Base-by-base conservation (phyloP, 768 basidiomycete species). In the Rhizopogon salebrosus region DNA sequence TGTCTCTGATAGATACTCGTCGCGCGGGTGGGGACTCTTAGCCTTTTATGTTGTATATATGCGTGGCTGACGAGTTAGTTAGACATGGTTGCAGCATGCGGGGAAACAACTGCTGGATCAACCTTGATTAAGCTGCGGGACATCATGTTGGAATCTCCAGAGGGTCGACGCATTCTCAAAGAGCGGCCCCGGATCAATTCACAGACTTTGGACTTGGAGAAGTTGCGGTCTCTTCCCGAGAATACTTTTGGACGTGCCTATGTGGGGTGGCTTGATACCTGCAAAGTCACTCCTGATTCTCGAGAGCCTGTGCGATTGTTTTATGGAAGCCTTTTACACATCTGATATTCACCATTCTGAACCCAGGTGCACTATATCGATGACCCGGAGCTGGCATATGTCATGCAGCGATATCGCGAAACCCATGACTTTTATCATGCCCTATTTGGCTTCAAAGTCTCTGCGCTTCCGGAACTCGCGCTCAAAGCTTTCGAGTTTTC, bases 391-490 rank as follows among this genome's bases (percentile, higher is more conserved):
- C 80, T 97, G 10, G 97, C 97, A 23, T 98, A 97, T 68, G 90
- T 98, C 51, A 92, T 99, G 89, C 92, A 95, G 60, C 87, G 95
- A 48, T 99, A 98, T 68, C 87, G 95, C 23, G 95, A 99, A 72
- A 95, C 89, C 57, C 97, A 99, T 70, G 95, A 99, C 71, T 87
- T 98, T 60, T 97, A 98, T 65, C 97, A 99, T 64, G 91, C 90
- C 62, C 79, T 98, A 55, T 85, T 84, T 72, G 83, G 83, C 60
- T 78, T 98, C 8, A 94, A 93, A 0, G 92, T 98, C 53, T 86
- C 85, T 55, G 88, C 95, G 62, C 82, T 89, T 53, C 91, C 88
- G 42, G 97, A 99, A 66, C 79, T 99, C 27, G 92, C 93, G 1
- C 81, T 98, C 68, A 99, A 99, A 65, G 87, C 83, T 60, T 93